A percentile compares a stretch with the other conserved stretches of the same genome.
phyloP scores from a whole-genome alignment of 495 filamentous ascomycete species.

The Xylaria intraflava region DNA sequence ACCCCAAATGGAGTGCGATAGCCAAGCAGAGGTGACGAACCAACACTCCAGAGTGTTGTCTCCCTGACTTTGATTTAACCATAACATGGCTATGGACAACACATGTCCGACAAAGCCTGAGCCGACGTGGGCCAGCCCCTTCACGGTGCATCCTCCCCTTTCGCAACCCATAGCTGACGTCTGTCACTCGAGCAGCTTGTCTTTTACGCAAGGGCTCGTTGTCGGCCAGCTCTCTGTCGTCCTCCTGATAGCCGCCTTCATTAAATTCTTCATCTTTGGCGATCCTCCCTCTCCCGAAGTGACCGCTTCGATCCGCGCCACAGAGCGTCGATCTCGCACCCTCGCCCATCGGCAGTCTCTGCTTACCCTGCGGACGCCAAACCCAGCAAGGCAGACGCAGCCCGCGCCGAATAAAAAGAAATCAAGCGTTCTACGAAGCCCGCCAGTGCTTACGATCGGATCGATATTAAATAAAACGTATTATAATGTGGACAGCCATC shows the following conservation, averaged over 20 bases:
- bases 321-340: conserved; percentile 58
- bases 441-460: conserved; percentile 62
- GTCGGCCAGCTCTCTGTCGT: conserved; percentile 90
- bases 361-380: conserved; percentile 42
- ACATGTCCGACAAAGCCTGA: conserved; percentile 39
- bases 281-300: conserved; percentile 80
- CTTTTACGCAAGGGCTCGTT: conserved; percentile 89
- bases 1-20: neutral
- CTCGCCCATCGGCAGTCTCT: conserved; percentile 63
- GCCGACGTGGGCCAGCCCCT: conserved; percentile 33
- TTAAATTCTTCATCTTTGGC: conserved; percentile 99
- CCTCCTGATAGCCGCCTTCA: conserved; percentile 84
- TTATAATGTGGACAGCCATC: conserved; percentile 92
- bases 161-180: conserved; percentile 7
- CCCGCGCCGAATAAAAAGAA: conserved; percentile 63
- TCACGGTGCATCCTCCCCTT: conserved; percentile 8
- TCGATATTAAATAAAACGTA: conserved; percentile 95
- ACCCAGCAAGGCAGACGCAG: conserved; percentile 36
- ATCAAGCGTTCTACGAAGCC: conserved; percentile 63
- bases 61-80: neutral
- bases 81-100: conserved; percentile 29
- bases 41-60: neutral
- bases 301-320: conserved; percentile 57
- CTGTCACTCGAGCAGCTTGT: conserved; percentile 48
- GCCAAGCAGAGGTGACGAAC: neutral